Conservation (phyloP, 768 basidiomycete species). For the Suillus clintonianus region DNA sequence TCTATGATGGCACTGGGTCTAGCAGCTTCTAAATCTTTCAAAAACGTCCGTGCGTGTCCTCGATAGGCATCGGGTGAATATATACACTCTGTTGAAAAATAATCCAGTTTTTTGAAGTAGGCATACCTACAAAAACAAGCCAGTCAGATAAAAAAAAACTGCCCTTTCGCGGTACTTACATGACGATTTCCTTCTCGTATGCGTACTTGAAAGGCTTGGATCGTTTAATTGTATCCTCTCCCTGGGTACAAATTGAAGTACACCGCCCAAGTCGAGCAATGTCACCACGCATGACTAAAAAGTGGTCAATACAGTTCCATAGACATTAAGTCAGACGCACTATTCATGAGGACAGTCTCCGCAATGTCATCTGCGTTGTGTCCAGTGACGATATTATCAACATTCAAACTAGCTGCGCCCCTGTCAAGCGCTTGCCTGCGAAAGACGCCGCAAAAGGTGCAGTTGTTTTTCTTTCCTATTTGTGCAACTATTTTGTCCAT, state of each 20-base stretch:
- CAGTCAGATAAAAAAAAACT: constrained; percentile 11
- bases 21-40: constrained; percentile 94
- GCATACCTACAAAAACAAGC: constrained; percentile 70
- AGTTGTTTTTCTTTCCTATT: constrained; percentile 96
- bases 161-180: constrained; percentile 53
- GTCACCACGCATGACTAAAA: constrained; percentile 93
- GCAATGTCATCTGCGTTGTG: constrained; percentile 99
- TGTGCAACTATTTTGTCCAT: constrained; percentile 97
- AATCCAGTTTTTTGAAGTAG: constrained; percentile 98
- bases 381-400: constrained; percentile 98
- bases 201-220: constrained; percentile 99
- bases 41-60: constrained; percentile 90
- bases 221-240: constrained; percentile 94
- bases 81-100: constrained; percentile 99
- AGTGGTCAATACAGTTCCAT: neutral
- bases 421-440: constrained; percentile 94
- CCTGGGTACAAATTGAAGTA: constrained; percentile 92
- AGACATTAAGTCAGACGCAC: constrained; percentile 47
- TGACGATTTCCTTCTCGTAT: constrained; percentile 99
- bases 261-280: constrained; percentile 93
- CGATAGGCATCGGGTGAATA: constrained; percentile 99
- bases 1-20: constrained; percentile 96
- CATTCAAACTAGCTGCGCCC: constrained; percentile 83
- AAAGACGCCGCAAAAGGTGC: constrained; percentile 99
- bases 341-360: constrained; percentile 98